Base-by-base conservation (phyloP, 768 basidiomycete species). In the Xerocomus potaroensis region DNA sequence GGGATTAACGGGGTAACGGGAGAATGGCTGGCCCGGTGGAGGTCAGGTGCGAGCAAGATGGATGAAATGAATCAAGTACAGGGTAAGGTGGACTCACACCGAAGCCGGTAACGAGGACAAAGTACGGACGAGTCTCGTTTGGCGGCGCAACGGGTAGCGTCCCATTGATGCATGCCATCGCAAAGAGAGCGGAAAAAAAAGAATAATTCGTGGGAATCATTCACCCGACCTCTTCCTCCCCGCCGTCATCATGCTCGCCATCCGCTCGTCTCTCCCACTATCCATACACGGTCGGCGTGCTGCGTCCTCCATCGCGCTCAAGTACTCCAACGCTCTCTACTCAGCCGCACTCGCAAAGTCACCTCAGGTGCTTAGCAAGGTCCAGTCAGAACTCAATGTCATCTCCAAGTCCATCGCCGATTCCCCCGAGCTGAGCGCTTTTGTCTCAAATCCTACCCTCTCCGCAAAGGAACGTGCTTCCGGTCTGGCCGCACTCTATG, bases 361-460 rank as follows among this genome's bases (percentile, higher is more conserved):
- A 3, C 83, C 90, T 21, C 79, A 82, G 63, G 78, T 80, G 38
- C 85, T 98, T 69, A 82, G 68, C 69, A 84, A 87, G 65, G 89
- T 98, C 59, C 88, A 93, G 68, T 63, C 81, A 39, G 96, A 98
- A 64, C 81, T 98, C 55, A 72, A 69, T 58, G 69, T 70, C 55
- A 79, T 98, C 66, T 73, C 82, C 54, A 75, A 75, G 63, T 73
- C 83, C 65, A 78, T 97, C 67, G 75, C 79, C 62, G 70, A 75
- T 30, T 75, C 78, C 48, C 74, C 84, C 47, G 81, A 84, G 56
- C 67, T 92, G 57, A 71, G 69, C 48, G 66, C 79, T 4, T 90
- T 95, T 71, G 74, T 99, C 62, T 68, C 70, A 56, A 98, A 99
- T 76, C 96, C 96, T 36, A 94, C 95, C 9, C 79, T 99, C 16